Base-by-base conservation (phyloP, 257 asterid species). In the Solanum medicagineum region DNA sequence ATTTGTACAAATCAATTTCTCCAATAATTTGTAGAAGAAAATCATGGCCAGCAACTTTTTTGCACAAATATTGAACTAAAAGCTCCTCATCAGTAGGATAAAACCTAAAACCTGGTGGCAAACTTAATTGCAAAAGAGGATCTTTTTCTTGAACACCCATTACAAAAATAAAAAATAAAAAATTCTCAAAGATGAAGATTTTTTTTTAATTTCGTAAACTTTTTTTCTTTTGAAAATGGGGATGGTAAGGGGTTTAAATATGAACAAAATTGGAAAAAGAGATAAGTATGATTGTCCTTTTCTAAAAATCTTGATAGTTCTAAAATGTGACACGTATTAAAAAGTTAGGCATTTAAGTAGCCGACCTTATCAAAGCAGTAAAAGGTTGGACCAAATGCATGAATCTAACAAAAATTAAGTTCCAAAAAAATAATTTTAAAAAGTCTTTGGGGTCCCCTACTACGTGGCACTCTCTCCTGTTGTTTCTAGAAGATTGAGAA, bases 21-120 rank as follows among this genome's bases (percentile, higher is more conserved):
- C 92, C 98, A 84, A 94, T 94, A 7, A 94, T 92, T 19, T 84
- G 93, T 19, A 93, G 77, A 17, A 91, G 74, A 32, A 94, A 94
- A 55, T 91, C 89, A 24, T 92, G 92, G 17, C 98, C 98, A 1
- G 98, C 97, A 8, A 93, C 92, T 84, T 94, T 94, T 49, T 89
- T 86, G 73, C 95, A 92, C 1, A 94, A 90, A 47, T 94, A 93
- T 84, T 94, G 94, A 19, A 94, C 98, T 86, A 95, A 59, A 8
- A 95, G 95, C 94, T 95, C 98, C 22, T 94, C 98, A 71, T 95
- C 98, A 1, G 98, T 95, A 56, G 98, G 98, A 80, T 91, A 95
- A 83, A 95, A 95, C 51, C 98, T 90, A 84, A 94, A 95, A 13
- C 98, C 98, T 32, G 98, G 98, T 55, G 98, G 98, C 84, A 95